Conservation (phyloP, 768 basidiomycete genomes). For the Russula sp. region DNA sequence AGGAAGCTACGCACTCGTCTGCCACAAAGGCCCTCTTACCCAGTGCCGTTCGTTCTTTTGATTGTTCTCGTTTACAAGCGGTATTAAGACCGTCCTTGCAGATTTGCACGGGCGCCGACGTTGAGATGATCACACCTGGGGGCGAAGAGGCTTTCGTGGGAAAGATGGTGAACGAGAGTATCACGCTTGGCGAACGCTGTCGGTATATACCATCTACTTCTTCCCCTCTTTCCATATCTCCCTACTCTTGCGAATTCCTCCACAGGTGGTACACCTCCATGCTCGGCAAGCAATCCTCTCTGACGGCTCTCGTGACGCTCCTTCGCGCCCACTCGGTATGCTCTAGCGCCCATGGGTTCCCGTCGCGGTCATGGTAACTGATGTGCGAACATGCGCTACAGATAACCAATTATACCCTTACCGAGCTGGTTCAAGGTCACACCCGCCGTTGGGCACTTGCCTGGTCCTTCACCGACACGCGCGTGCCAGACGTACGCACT, state of each 20-base stretch:
- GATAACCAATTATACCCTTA: constrained; percentile 84
- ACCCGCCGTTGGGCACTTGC: constrained; percentile 90
- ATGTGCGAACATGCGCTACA: constrained; percentile 28
- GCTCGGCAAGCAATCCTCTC: constrained; percentile 80
- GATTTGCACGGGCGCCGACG: constrained; percentile 81
- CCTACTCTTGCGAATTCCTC: neutral
- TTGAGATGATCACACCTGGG: constrained; percentile 86
- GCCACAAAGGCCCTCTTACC: constrained; percentile 61
- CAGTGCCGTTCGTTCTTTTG: constrained; percentile 50
- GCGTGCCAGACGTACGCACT: constrained; percentile 70
- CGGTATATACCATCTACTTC: constrained; percentile 39
- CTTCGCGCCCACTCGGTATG: constrained; percentile 45
- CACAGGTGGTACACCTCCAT: constrained; percentile 89
- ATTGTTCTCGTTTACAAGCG: neutral
- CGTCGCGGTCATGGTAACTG: neutral
- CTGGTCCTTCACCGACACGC: constrained; percentile 67
- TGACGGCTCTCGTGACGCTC: constrained; percentile 51
- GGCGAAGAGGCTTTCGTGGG: constrained; percentile 79
- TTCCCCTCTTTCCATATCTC: neutral
- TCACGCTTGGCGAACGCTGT: constrained; percentile 44
- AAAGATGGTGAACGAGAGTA: constrained; percentile 72
- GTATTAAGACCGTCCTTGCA: constrained; percentile 27
- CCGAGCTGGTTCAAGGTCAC: constrained; percentile 78
- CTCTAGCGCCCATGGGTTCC: neutral
- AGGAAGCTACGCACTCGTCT: constrained; percentile 58